phyloP scores from a whole-genome alignment of 2,329 filamentous ascomycete species.

The Exophiala lecanii-corni region DNA sequence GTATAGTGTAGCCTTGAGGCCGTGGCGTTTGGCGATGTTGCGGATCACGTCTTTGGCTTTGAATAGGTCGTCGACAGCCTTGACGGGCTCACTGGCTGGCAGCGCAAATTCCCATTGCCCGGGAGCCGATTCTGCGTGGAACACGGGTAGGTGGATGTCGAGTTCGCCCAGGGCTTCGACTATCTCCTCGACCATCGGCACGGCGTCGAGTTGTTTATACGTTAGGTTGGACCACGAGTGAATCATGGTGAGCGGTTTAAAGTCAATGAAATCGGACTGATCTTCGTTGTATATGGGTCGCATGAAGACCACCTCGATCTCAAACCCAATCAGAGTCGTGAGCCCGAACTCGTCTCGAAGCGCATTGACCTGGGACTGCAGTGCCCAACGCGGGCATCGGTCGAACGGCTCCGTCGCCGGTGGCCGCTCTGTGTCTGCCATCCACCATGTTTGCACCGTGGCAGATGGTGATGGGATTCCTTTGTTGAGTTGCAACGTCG shows the following conservation, averaged over 20 bases:
- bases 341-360: constrained; percentile 51
- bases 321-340: constrained; percentile 67
- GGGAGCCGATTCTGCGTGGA: constrained; percentile 68
- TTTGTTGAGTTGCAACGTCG: constrained; percentile 56
- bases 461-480: constrained; percentile 54
- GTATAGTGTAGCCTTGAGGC: constrained; percentile 65
- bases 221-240: constrained; percentile 69
- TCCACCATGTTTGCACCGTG: constrained; percentile 65
- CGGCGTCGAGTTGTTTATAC: constrained; percentile 53
- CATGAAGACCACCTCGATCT: constrained; percentile 74
- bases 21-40: constrained; percentile 57
- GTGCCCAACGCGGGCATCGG: constrained; percentile 60
- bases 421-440: constrained; percentile 41
- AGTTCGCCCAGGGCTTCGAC: constrained; percentile 55
- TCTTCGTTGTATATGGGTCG: constrained; percentile 38
- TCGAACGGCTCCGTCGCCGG: constrained; percentile 17
- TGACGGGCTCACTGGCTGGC: constrained; percentile 56
- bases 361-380: constrained; percentile 52
- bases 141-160: constrained; percentile 64
- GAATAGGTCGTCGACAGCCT: constrained; percentile 67
- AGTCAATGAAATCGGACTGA: constrained; percentile 28
- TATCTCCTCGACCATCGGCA: constrained; percentile 62
- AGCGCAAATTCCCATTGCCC: constrained; percentile 78
- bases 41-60: constrained; percentile 67
- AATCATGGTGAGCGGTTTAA: constrained; percentile 52